These are phyloP conservation scores for Aspergillus piperis DNA, from an alignment of 2,329 filamentous ascomycete species.

Conservation along the genomic window DNA sequence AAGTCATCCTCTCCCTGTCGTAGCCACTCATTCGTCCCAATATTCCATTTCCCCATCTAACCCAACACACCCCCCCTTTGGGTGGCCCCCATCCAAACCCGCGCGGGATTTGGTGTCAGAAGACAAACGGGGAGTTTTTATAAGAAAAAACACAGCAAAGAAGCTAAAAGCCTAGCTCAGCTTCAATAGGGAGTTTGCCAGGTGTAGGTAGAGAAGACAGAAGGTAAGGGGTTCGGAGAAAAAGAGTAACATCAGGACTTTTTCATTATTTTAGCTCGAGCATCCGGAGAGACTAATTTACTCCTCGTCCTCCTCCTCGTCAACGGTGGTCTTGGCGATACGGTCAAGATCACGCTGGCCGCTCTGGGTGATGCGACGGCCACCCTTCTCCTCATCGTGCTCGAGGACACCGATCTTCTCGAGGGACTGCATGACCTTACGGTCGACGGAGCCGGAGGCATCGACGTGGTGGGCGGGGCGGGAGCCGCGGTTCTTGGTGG, in stretches of 20 bases:
- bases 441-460: slow-evolving; percentile 92
- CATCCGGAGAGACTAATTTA: slow-evolving; percentile 35
- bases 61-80: background rate
- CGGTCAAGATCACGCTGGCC: slow-evolving; percentile 99
- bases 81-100: too few species aligned
- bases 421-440: slow-evolving; percentile 94
- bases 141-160: background rate
- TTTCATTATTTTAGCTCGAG: slow-evolving; percentile 29
- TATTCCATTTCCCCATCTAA: background rate
- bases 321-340: slow-evolving; percentile 73
- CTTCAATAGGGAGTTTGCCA: background rate
- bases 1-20: slow-evolving; percentile 22
- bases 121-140: background rate
- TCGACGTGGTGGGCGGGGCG: slow-evolving; percentile 93
- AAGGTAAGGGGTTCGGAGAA: slow-evolving; percentile 5
- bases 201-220: slow-evolving; percentile 4
- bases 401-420: slow-evolving; percentile 99
- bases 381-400: slow-evolving; percentile 97
- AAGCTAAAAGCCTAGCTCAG: background rate
- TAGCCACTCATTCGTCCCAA: slow-evolving; percentile 12
- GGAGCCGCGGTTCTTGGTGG: slow-evolving; percentile 93
- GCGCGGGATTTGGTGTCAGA: too few species aligned
- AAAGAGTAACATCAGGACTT: slow-evolving; percentile 25
- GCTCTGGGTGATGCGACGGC: slow-evolving; percentile 94
- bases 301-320: slow-evolving; percentile 49